Base-by-base conservation (phyloP, 257 asterid species). In the Paraleonurus japonicus region DNA sequence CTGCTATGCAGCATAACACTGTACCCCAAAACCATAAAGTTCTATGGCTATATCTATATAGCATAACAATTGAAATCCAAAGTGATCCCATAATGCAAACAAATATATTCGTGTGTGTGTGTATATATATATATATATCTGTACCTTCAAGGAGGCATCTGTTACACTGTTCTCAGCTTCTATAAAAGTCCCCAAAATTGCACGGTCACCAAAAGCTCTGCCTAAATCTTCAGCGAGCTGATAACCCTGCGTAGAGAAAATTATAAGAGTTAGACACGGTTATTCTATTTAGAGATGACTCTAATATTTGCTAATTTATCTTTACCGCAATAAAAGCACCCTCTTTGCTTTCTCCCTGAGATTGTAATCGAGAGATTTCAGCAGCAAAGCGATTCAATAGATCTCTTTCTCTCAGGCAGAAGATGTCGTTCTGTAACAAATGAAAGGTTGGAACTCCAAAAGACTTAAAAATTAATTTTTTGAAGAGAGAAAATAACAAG, bases 181-280 rank as follows among this genome's bases (percentile, higher is more conserved):
- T 45, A 85, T 16, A 70, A 86, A 83, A 51, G 86, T 82, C 79
- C 81, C 86, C 22, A 89, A 79, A 72, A 87, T 88, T 57, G 95
- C 77, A 15, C 92, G 88, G 71, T 94, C 99, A 2, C 96, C 73
- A 78, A 79, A 94, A 41, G 99, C 98, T 82, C 86, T 84, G 69
- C 98, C 99, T 70, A 94, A 78, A 81, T 94, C 99, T 85, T 88
- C 99, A 64, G 99, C 99, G 43, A 94, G 90, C 82, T 89, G 96
- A 72, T 94, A 88, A 71, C 88, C 83, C 99, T 92, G 96, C 69
- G 61, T n/a, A 23, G 23, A 66, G 30, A 47, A 43, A 30, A 61
- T 61, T 41, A 27, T 50, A 54, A 65, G 37, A 41, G 66, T 71
- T n/a, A 39, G 43, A 61, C 20, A 62, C 51, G 57, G 19, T 58